A percentile compares a stretch with the other conserved stretches of the same genome.
phyloP scores from a whole-genome alignment of 2,329 filamentous ascomycete genomes.

The Colletotrichum abscissum region DNA sequence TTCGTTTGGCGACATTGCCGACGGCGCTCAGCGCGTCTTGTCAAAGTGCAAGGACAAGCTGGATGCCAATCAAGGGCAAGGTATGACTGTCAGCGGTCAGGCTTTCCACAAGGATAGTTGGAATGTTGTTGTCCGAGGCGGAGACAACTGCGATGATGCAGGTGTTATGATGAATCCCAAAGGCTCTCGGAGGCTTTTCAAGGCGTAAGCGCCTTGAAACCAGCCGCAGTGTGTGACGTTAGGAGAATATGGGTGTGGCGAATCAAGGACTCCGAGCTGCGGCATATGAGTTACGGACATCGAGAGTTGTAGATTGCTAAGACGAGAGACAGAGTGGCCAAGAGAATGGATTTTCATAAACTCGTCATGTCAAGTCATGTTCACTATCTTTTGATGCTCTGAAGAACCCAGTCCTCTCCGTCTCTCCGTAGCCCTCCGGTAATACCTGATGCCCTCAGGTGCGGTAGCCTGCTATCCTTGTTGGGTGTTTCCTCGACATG shows the following conservation, averaged over 20 bases:
- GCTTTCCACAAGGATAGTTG: constrained; percentile 21
- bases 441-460: constrained; percentile 11
- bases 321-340: too few relatives aligned
- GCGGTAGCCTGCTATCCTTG: background rate
- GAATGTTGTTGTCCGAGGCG: constrained; percentile 19
- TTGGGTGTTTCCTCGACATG: background rate
- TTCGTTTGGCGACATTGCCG: constrained; percentile 25
- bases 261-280: too few relatives aligned
- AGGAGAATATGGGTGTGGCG: too few relatives aligned
- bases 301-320: too few relatives aligned
- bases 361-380: too few relatives aligned
- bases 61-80: constrained; percentile 12
- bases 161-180: background rate
- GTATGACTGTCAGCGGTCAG: constrained; percentile 24
- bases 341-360: too few relatives aligned
- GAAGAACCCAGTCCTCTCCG: constrained; percentile 10
- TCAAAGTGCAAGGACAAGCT: constrained; percentile 23
- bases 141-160: constrained; percentile 7
- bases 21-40: constrained; percentile 19
- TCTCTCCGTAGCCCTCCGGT: background rate
- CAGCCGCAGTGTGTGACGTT: background rate
- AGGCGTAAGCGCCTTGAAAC: background rate
- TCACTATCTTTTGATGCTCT: background rate
- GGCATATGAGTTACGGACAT: too few relatives aligned
- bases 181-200: background rate